Evolutionary conservation across 805 yeast genomes (phyloP).

Genomic region (Millerozyma miso): DNA sequence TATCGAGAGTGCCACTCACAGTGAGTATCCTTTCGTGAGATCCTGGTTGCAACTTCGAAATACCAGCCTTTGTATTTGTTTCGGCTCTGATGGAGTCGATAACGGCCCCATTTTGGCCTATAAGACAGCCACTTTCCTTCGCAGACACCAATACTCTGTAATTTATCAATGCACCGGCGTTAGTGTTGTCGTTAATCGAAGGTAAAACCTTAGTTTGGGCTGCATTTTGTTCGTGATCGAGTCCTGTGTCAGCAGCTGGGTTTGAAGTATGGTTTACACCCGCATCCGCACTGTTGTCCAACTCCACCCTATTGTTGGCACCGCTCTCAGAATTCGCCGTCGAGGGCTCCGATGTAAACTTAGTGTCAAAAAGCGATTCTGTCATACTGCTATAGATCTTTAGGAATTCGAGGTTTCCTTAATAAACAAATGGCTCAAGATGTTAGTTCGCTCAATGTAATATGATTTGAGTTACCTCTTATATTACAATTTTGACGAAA

Average conservation of each 20-base stretch:
- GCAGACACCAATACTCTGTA: conserved; percentile 66
- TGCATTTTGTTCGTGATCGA: not conserved
- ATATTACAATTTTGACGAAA: too few relatives aligned
- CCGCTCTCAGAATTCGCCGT: conserved; percentile 5
- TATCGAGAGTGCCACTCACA: conserved; percentile 66
- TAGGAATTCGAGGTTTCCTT: not conserved
- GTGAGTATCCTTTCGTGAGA: conserved; percentile 81
- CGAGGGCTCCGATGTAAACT: conserved; percentile 18
- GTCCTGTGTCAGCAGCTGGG: not conserved
- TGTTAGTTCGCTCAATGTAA: too few relatives aligned
- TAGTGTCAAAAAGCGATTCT: conserved; percentile 32
- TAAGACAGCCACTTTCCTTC: conserved; percentile 85
- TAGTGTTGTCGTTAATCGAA: conserved; percentile 20
- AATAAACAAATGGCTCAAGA: too few relatives aligned
- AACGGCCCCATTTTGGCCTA: conserved; percentile 79
- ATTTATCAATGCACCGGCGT: conserved; percentile 31
- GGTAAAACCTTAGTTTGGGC: conserved; percentile 15
- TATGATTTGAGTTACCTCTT: too few relatives aligned
- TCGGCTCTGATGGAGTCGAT: conserved; percentile 72
- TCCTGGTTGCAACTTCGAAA: conserved; percentile 74
- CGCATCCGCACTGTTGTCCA: not conserved
- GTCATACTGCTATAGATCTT: conserved; percentile 17
- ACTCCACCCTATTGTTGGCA: not conserved
- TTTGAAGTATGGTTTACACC: not conserved
- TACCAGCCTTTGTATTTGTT: conserved; percentile 81